Percentiles rank a stretch among this genome's conserved stretches.
phyloP scores from a whole-genome alignment of 371 early-diverging fungal species.

The Fennellomyces sp. region DNA sequence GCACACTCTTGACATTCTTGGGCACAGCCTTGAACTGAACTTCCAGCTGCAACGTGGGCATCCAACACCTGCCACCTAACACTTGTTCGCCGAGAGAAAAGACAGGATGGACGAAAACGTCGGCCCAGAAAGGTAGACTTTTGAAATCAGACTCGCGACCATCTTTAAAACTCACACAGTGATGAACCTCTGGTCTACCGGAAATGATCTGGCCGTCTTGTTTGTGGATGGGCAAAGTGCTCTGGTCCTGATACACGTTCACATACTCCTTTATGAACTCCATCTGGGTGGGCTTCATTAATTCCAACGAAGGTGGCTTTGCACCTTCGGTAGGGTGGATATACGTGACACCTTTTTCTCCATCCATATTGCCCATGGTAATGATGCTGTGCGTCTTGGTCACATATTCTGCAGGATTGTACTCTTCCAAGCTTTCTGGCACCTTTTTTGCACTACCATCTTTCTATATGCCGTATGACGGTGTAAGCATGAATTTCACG shows the following conservation, averaged over 20 bases:
- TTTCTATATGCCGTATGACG: too few relatives aligned
- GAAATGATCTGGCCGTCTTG: constrained; percentile 24
- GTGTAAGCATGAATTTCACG: too few relatives aligned
- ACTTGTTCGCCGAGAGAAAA: constrained; percentile 19
- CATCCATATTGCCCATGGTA: constrained; percentile 42
- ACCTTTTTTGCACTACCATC: not conserved
- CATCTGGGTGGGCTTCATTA: constrained; percentile 17
- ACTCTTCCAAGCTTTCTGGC: constrained; percentile 12
- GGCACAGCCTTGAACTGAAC: constrained; percentile 39
- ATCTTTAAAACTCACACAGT: constrained; percentile 31
- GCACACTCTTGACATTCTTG: constrained; percentile 16
- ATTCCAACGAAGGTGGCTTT: constrained; percentile 14
- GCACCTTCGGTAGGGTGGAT: constrained; percentile 11
- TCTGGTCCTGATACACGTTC: constrained; percentile 8
- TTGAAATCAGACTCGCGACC: constrained; percentile 32
- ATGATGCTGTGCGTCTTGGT: constrained; percentile 27
- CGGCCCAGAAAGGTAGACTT: constrained; percentile 41
- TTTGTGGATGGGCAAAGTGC: constrained; percentile 1
- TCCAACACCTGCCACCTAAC: constrained; percentile 32
- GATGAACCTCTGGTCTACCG: constrained; percentile 30
- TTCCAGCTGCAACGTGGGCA: constrained; percentile 48
- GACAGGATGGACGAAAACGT: constrained; percentile 40
- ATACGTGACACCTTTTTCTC: constrained; percentile 33
- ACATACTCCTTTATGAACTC: constrained; percentile 25
- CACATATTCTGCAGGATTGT: constrained; percentile 24